Base-by-base conservation (phyloP, 2,329 filamentous ascomycete genomes). In the Lasiodiplodia citricola region DNA sequence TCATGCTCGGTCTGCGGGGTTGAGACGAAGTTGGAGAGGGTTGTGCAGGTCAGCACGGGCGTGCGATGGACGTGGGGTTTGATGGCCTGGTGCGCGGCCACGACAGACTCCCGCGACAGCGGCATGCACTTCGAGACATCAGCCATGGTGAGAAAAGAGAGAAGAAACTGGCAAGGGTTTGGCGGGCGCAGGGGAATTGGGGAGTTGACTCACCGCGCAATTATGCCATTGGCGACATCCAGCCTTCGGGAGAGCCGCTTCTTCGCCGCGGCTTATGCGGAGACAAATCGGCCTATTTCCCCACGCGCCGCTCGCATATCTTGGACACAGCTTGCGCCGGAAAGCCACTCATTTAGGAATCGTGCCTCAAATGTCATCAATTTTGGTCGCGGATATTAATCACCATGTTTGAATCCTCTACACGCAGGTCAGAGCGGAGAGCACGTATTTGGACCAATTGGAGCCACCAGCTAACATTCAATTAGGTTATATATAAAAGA, bases 61-160 rank as follows among this genome's bases (percentile, higher is more conserved):
- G 95, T 98, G 74, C 84, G 86, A 83, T 97, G 93, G 77, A 98
- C 87, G 81, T 92, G 88, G 0, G 87, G 85, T 75, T 87, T 85
- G 78, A 98, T 93, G 63, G 93, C 85, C 57, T 84, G 80, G 82
- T 93, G 91, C 4, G 95, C 95, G 28, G 84, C 84, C 65, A 88
- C 75, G 47, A 98, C 90, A 16, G 92, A 94, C 64, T 84, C 81
- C 56, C 92, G 90, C 21, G 88, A 93, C 25, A 97, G 86, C 3
- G 91, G 91, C 6, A 84, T 87, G 63, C 85, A 80, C 54, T 75
- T 80, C 25, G 77, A 76, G 44, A 79, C 73, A 50, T 83, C 81
- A 66, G 83, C 78, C 84, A 87, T 86, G 25, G 47, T 41, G n/a
- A 11, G 4, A 13, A 21, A 25, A 21, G 21, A 7, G 25, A 44